These are phyloP conservation scores for Solanum etuberosum DNA, from an alignment of 257 asterid species.

Conservation along the genomic window DNA sequence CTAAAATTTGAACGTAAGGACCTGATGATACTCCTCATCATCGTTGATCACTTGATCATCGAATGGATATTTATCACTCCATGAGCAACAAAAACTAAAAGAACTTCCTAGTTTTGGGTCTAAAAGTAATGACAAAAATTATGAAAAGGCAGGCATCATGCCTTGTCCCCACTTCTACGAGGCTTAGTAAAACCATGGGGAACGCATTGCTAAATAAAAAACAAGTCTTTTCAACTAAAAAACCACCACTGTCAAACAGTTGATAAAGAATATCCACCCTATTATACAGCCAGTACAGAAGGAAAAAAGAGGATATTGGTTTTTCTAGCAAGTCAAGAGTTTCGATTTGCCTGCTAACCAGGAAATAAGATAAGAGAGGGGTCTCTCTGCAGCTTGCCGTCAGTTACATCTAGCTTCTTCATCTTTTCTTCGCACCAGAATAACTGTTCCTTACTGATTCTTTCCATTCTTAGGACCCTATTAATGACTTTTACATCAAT, in stretches of 20 bases:
- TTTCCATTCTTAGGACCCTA: slow-evolving; percentile 54
- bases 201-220: not conserved
- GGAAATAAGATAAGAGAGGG: slow-evolving; percentile 77
- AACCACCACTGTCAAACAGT: not conserved
- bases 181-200: not conserved
- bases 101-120: not conserved
- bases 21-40: not conserved
- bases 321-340: not conserved
- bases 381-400: slow-evolving; percentile 73
- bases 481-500: slow-evolving; percentile 55
- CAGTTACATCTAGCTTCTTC: slow-evolving; percentile 46
- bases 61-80: not conserved
- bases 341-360: slow-evolving; percentile 11
- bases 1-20: not conserved
- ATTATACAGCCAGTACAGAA: not conserved
- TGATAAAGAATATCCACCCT: not conserved
- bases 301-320: not conserved
- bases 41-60: not conserved
- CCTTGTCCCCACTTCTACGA: not conserved
- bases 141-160: not conserved
- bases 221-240: not conserved
- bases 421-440: slow-evolving; percentile 88
- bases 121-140: not conserved
- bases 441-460: slow-evolving; percentile 54
- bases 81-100: not conserved